Evolutionary conservation across 768 basidiomycete species (phyloP), one percentile per base, ranked within the genome.

Genomic region (Glaciozyma martinii): DNA sequence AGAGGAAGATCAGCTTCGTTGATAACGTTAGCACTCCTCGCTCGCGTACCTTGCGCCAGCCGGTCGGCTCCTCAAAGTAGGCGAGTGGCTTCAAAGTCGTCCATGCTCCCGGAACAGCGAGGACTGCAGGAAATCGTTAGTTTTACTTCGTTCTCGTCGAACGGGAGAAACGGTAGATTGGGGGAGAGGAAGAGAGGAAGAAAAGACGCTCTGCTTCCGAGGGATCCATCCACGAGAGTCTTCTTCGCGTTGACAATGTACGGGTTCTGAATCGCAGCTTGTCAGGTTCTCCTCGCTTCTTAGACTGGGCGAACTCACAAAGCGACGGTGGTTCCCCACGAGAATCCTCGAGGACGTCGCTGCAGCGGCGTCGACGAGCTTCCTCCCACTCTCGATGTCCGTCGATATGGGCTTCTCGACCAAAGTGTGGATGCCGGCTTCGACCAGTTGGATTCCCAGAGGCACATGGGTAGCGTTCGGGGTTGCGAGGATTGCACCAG

Each of bases 271-370:
- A 37, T 23, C 16, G 19, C 3, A 8, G 27, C 19, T 21, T 3
- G 2, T 23, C 27, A 25, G 6, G 7, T 2, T 18, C n/a, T 21
- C 21, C 3, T 5, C 47, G 10, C 3, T 27, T 12, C 0, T 18
- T 4, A 3, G 19, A 32, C 40, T 4, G 56, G 5, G 6, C n/a
- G 6, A 30, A 47, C 59, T 23, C 56, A 68, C 66, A 40, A 71
- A 71, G 37, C 70, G 70, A 3, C 72, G 60, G 47, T 73, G 72
- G 10, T 73, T 70, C 1, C 72, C 72, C 15, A 71, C 63, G 57
- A 71, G 54, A 12, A 66, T 12, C 32, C 50, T 63, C 5, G 65
- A 63, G 1, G 30, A 21, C 16, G 42, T 56, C 23, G 1, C n/a
- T 21, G 19, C 30, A 44, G 61, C 61, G 4, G 63, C 65, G 15